Evolutionary conservation across 345 rosid genomes (phyloP).

Genomic region (Eucalyptus lansdowneana): DNA sequence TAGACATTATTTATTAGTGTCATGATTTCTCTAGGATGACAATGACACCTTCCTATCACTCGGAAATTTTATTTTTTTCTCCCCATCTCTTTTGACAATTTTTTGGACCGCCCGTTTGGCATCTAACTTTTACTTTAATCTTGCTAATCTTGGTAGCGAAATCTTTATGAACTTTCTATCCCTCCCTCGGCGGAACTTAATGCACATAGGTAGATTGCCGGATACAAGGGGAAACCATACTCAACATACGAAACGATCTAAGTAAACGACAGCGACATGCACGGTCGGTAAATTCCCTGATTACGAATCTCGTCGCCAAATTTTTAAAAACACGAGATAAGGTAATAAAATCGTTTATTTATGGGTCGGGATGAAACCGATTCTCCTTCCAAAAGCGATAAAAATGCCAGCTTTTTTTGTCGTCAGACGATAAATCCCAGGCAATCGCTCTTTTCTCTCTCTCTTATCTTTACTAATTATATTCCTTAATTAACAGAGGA

Average conservation of each 20-base stretch:
- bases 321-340: not conserved
- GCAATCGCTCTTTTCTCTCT: not conserved
- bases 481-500: not conserved
- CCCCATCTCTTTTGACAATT: not conserved
- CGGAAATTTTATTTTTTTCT: not conserved
- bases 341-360: not conserved
- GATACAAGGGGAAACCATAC: not conserved
- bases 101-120: not conserved
- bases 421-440: not conserved
- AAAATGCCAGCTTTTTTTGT: not conserved
- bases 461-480: not conserved
- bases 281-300: not conserved
- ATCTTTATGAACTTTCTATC: not conserved
- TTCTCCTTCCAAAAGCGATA: not conserved
- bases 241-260: not conserved
- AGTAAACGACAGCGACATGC: not conserved
- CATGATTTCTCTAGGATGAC: not conserved
- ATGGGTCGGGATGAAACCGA: not conserved
- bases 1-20: not conserved
- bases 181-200: not conserved
- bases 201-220: not conserved
- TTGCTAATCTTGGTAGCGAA: not conserved
- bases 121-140: not conserved
- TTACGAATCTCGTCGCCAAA: not conserved
- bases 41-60: not conserved